Evolutionary conservation across 179 eudicot species (phyloP), one percentile per base, ranked within the genome.

Genomic region (Monotropa hypopitys): DNA sequence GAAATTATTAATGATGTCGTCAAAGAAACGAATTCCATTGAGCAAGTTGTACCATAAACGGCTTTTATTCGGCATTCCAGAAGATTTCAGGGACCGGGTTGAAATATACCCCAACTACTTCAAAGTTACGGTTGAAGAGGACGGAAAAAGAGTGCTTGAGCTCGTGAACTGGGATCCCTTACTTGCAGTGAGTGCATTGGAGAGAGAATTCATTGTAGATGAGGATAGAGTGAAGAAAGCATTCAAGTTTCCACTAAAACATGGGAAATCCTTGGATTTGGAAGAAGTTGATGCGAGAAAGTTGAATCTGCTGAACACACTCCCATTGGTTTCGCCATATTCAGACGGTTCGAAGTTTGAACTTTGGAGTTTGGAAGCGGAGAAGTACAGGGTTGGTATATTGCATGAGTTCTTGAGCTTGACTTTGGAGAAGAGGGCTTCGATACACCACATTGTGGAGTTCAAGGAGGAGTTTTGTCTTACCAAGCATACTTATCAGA

Each of bases 381-480:
- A 95, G 89, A 95, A 95, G 83, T 95, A 91, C 50, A 84, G 97
- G 78, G 90, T 93, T 46, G 99, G 99, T 57, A 73, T 95, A 38
- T 72, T 93, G 70, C 99, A 95, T 35, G 99, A 95, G 91, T 91
- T 95, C 76, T 87, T 95, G 91, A 90, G 88, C 88, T 87, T 95
- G 87, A 95, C 99, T 46, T 84, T 95, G 88, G 99, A 93, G 90
- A 95, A 93, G 83, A 90, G 90, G 83, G 99, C 98, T 61, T 89
- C 90, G 10, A 95, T 95, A 57, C 99, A 95, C 81, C 97, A 95
- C 76, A 88, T 93, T 33, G 97, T 93, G 82, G 99, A 91, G 91
- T 95, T 95, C 70, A 95, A 95, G 86, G 99, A 95, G 56, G 99
- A 95, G 89, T 90, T 93, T 79, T 85, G 98, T 81, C 97, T 95